A percentile compares a stretch with the other conserved stretches of the same genome.
Evolutionary conservation across 306 rosid species (phyloP).

Genomic region (Sesbania bispinosa): DNA sequence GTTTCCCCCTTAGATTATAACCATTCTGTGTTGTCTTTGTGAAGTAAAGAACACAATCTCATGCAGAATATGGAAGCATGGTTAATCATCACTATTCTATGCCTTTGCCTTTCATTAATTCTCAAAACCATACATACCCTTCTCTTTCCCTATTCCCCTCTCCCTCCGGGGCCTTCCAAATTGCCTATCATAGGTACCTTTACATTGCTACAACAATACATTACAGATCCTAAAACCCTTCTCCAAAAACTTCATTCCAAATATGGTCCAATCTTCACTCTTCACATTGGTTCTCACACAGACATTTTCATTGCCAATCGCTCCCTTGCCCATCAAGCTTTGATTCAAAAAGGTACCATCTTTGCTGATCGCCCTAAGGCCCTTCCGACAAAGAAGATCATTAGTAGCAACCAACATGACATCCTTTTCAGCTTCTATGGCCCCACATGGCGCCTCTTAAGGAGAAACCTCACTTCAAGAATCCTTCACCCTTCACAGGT

Average conservation of each 20-base stretch:
- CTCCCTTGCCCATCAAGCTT: slow-evolving; percentile 36
- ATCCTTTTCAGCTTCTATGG: slow-evolving; percentile 37
- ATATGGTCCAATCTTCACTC: slow-evolving; percentile 38
- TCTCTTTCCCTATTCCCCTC: slow-evolving; percentile 1
- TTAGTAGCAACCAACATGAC: slow-evolving; percentile 32
- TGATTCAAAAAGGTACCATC: slow-evolving; percentile 28
- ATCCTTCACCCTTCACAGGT: slow-evolving; percentile 33
- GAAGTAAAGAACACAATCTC: too few species aligned
- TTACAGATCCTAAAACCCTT: slow-evolving; percentile 16
- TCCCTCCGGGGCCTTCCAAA: slow-evolving; percentile 39
- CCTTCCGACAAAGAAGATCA: slow-evolving; percentile 1
- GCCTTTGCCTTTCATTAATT: not conserved
- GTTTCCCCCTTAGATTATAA: not conserved
- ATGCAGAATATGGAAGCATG: slow-evolving; percentile 31
- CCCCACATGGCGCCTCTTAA: slow-evolving; percentile 32
- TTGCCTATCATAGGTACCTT: slow-evolving; percentile 3
- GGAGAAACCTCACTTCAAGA: slow-evolving; percentile 41
- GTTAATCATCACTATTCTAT: slow-evolving; percentile 9
- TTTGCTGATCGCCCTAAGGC: slow-evolving; percentile 38
- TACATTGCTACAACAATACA: not conserved
- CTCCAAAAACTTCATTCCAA: slow-evolving; percentile 21
- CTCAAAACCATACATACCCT: not conserved
- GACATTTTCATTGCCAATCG: slow-evolving; percentile 32
- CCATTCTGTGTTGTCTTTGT: too few species aligned
- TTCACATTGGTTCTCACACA: slow-evolving; percentile 7